Evolutionary conservation across 768 basidiomycete genomes (phyloP).

Genomic region (Agaricus sinodeliciosus): DNA sequence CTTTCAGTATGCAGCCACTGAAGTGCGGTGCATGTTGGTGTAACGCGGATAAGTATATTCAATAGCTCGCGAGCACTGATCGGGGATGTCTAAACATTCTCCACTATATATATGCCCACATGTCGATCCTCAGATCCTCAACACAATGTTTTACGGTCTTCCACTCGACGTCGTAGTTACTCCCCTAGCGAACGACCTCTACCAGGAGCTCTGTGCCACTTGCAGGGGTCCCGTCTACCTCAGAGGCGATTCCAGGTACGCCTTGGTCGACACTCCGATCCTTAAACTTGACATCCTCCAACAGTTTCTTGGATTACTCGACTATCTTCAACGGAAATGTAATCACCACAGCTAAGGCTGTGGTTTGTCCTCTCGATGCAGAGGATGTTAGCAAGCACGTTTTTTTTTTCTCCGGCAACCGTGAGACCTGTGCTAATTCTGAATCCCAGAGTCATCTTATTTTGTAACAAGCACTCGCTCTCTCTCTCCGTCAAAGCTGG

Average conservation of each 20-base stretch:
- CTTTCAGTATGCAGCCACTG: too few relatives aligned
- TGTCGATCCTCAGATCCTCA: not conserved
- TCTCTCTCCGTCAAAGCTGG: conserved; percentile 84
- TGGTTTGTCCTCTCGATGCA: conserved; percentile 72
- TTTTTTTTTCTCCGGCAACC: not conserved
- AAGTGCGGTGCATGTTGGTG: too few relatives aligned
- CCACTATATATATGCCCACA: not conserved
- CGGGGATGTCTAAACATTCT: not conserved
- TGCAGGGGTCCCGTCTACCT: conserved; percentile 44
- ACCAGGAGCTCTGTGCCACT: conserved; percentile 37
- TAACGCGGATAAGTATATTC: too few relatives aligned
- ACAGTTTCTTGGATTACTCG: conserved; percentile 42
- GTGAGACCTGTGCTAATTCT: not conserved
- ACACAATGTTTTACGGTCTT: conserved; percentile 1
- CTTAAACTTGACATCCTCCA: not conserved
- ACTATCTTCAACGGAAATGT: conserved; percentile 78
- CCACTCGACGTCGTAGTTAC: conserved; percentile 14
- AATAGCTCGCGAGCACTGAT: not conserved
- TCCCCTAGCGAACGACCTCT: conserved; percentile 27
- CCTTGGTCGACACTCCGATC: not conserved
- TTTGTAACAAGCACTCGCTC: conserved; percentile 65
- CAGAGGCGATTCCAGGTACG: conserved; percentile 24
- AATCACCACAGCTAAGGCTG: conserved; percentile 47
- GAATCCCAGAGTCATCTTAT: conserved; percentile 50
- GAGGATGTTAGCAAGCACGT: conserved; percentile 76